Evolutionary conservation across 1,284 basidiomycete genomes (phyloP), one percentile per base, ranked within the genome.

Genomic region (Phaffia rhodozyma): DNA sequence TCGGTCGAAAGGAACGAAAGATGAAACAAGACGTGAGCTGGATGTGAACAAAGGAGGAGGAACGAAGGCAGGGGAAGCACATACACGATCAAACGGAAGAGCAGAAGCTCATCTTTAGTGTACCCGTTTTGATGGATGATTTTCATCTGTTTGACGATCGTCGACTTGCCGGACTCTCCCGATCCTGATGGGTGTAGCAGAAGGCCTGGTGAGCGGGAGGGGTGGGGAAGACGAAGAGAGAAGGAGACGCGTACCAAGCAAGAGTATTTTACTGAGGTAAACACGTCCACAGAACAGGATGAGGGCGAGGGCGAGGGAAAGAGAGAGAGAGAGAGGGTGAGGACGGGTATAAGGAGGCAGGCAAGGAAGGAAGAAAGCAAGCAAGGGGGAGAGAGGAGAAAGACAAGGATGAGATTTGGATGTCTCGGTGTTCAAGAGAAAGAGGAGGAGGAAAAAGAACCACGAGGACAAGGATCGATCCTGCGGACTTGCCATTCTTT

Each of bases 111-210:
- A 1, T 89, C 83, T 27, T 77, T 76, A 0, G 84, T 84, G 77
- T 92, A 97, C 9, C 94, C 94, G 70, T 89, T 86, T 75, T 97
- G 91, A 75, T 97, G 91, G 66, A 97, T 94, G 68, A 97, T 97
- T 81, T 96, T 97, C 93, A 97, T 97, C 77, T 97, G 94, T 77
- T 97, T 97, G 56, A 97, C 91, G 69, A 97, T 91, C 0, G 93
- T 97, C 5, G 85, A 88, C 78, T 97, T 97, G 43, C 93, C 94
- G 0, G 89, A 93, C 79, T 87, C 86, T 70, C 85, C 85, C n/a
- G 85, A 85, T 66, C 84, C 84, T 84, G 70, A n/a, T n/a, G n/a
- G n/a, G n/a, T n/a, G n/a, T n/a, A n/a, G n/a, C n/a, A n/a, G n/a
- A n/a, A n/a, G n/a, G n/a, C n/a, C n/a, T n/a, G n/a, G n/a, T n/a